These are phyloP conservation scores for Sphaerulina musiva DNA, from an alignment of 2,329 filamentous ascomycete species.

Conservation along the genomic window DNA sequence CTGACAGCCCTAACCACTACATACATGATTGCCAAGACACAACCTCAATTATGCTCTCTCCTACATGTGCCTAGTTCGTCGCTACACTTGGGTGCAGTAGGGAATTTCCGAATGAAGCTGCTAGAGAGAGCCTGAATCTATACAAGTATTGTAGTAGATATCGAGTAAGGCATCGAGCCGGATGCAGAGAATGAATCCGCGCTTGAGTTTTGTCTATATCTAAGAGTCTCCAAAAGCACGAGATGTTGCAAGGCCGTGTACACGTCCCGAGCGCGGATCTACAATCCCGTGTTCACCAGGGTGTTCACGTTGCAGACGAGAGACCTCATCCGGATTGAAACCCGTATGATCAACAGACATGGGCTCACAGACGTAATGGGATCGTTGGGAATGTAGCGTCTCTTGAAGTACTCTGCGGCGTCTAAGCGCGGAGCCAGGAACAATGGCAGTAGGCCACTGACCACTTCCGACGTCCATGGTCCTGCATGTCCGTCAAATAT, in stretches of 20 bases:
- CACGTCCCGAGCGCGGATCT: conserved; percentile 48
- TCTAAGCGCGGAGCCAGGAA: conserved; percentile 22
- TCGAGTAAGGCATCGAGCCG: too few relatives aligned
- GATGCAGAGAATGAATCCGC: too few relatives aligned
- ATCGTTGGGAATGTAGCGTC: conserved; percentile 24
- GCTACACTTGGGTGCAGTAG: too few relatives aligned
- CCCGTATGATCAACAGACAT: conserved; percentile 63
- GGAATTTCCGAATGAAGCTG: too few relatives aligned
- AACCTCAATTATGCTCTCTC: too few relatives aligned
- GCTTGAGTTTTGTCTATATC: conserved; percentile 29
- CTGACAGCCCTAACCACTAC: too few relatives aligned
- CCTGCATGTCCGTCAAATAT: conserved; percentile 41
- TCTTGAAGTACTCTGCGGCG: conserved; percentile 18
- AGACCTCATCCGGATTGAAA: conserved; percentile 53
- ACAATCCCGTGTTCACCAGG: conserved; percentile 60
- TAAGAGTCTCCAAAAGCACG: conserved; percentile 60
- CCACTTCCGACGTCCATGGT: conserved; percentile 25
- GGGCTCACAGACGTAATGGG: conserved; percentile 43
- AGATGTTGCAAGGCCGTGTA: conserved; percentile 57
- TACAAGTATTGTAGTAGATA: too few relatives aligned
- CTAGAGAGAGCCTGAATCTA: too few relatives aligned
- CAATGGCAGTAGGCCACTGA: conserved; percentile 23
- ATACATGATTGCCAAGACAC: too few relatives aligned
- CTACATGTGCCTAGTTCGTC: too few relatives aligned
- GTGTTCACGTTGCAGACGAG: conserved; percentile 51